A percentile compares a stretch with the other conserved stretches of the same genome.
These are phyloP conservation scores for Cyclotella kingstonii DNA, from an alignment of 108 stramenopile genomes.

Conservation along the genomic window DNA sequence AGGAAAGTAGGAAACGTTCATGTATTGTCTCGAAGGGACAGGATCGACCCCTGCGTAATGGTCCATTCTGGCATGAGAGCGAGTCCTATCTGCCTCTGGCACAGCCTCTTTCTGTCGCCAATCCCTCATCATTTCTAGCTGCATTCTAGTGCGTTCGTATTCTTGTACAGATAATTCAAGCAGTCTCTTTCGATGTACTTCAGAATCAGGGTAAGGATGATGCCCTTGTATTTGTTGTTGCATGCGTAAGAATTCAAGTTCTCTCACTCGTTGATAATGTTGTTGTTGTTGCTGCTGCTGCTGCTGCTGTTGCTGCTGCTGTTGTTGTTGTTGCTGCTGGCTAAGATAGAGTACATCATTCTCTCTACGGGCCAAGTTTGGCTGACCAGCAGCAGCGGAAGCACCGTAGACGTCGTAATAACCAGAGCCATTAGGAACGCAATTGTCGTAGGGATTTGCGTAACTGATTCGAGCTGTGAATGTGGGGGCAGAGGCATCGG, in stretches of 20 bases:
- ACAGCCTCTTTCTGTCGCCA: slow-evolving; percentile 34
- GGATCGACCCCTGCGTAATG: neutral
- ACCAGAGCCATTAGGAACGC: slow-evolving; percentile 7
- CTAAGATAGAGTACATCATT: too few relatives aligned
- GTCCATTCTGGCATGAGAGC: neutral
- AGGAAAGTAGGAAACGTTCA: slow-evolving; percentile 7
- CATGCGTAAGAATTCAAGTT: slow-evolving; percentile 34
- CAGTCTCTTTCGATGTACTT: slow-evolving; percentile 8
- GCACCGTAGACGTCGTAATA: slow-evolving; percentile 16
- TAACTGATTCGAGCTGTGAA: slow-evolving; percentile 39
- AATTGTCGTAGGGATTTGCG: slow-evolving; percentile 26
- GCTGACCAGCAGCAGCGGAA: slow-evolving; percentile 16
- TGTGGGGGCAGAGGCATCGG: slow-evolving; percentile 34
- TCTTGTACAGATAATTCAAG: slow-evolving; percentile 35
- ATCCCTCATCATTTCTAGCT: slow-evolving; percentile 37
- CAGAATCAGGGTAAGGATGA: slow-evolving; percentile 23
- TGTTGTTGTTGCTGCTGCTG: slow-evolving; percentile 11
- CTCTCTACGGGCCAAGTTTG: neutral
- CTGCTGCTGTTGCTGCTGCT: slow-evolving; percentile 9
- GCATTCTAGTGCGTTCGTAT: slow-evolving; percentile 24
- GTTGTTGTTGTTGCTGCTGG: slow-evolving; percentile 9
- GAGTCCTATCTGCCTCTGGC: slow-evolving; percentile 4
- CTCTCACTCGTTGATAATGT: slow-evolving; percentile 16
- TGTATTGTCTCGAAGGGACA: neutral
- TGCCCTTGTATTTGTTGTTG: slow-evolving; percentile 38